A percentile compares a stretch with the other conserved stretches of the same genome.
phyloP scores from a whole-genome alignment of 2,329 filamentous ascomycete genomes.

The Kalaharituber pfeilii region DNA sequence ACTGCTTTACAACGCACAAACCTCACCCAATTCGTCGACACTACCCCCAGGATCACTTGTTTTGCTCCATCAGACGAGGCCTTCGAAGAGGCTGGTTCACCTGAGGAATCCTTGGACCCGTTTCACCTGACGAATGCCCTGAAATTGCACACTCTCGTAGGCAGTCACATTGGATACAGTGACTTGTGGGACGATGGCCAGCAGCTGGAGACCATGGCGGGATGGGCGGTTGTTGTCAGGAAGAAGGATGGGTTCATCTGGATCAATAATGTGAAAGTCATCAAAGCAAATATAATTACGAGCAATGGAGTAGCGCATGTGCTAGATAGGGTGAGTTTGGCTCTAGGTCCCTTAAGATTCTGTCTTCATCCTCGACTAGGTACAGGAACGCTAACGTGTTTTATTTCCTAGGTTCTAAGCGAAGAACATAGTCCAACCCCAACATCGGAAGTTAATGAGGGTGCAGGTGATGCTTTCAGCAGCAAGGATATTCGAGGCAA shows the following conservation, averaged over 20 bases:
- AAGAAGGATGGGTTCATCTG: conserved; percentile 30
- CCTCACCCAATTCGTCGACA: conserved; percentile 30
- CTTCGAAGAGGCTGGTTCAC: conserved; percentile 40
- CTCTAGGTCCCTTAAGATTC: no score
- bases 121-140: conserved; percentile 38
- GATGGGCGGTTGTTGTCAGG: conserved; percentile 33
- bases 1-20: conserved; percentile 33
- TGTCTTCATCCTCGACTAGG: background rate
- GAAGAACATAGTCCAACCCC: no score
- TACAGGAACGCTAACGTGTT: no score
- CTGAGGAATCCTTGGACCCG: conserved; percentile 32
- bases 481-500: no score
- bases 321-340: conserved; percentile 37
- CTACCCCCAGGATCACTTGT: conserved; percentile 38
- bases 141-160: conserved; percentile 46
- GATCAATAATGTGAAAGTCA: conserved; percentile 37
- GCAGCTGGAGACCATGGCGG: conserved; percentile 29
- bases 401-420: no score
- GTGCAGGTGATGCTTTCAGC: no score
- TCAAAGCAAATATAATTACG: conserved; percentile 34
- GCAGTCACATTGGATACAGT: conserved; percentile 36
- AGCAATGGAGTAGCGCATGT: conserved; percentile 42
- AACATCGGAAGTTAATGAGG: no score
- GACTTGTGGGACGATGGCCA: conserved; percentile 29
- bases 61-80: conserved; percentile 47